Percentiles rank a stretch among this genome's conserved stretches.
These are phyloP conservation scores for Penicillium expansum DNA, from an alignment of 2,329 filamentous ascomycete species.

Conservation along the genomic window DNA sequence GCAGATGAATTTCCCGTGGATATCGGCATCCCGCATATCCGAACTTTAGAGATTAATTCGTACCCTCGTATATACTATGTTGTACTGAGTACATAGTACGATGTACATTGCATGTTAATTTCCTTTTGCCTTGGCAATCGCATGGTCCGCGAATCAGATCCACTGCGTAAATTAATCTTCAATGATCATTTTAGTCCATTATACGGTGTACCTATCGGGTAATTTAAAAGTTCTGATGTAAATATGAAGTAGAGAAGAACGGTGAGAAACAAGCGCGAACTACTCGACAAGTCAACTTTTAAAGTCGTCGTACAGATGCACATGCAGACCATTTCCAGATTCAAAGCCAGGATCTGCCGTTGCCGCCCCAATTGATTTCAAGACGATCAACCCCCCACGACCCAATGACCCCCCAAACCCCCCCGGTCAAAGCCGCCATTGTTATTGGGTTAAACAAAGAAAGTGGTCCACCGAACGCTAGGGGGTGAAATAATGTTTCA, in stretches of 20 bases:
- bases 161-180: conserved; percentile 6
- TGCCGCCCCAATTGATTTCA: conserved; percentile 19
- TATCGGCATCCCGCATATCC: not conserved
- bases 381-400: conserved; percentile 20
- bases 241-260: not conserved
- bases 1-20: not conserved
- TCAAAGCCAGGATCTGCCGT: conserved; percentile 18
- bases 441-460: conserved; percentile 16
- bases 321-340: conserved; percentile 8
- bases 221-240: not conserved
- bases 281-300: not conserved
- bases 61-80: not conserved
- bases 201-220: not conserved
- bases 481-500: conserved; percentile 20
- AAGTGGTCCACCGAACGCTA: conserved; percentile 15
- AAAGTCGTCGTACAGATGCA: conserved; percentile 1
- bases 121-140: conserved; percentile 10
- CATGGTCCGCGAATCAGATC: conserved; percentile 17
- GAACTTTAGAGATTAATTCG: not conserved
- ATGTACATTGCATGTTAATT: not conserved
- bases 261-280: conserved; percentile 1
- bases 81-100: not conserved
- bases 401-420: conserved; percentile 10
- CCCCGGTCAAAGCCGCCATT: conserved; percentile 9
- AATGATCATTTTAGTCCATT: conserved; percentile 3